Evolutionary conservation across 495 filamentous ascomycete genomes (phyloP).

Genomic region (Penicillium longicatenatum): DNA sequence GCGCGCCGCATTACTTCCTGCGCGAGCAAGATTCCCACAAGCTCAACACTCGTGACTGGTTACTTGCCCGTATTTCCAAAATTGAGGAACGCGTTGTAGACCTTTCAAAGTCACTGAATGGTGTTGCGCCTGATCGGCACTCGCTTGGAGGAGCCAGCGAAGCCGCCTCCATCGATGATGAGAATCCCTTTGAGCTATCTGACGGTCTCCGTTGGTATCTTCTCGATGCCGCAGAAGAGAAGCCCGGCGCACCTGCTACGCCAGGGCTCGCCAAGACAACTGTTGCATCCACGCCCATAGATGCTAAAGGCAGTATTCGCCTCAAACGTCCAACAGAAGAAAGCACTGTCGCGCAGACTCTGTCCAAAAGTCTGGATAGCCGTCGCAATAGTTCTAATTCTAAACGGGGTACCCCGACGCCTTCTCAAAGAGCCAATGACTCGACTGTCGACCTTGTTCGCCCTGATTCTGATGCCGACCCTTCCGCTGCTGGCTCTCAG

Average conservation of each 20-base stretch:
- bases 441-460: constrained; percentile 41
- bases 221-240: constrained; percentile 90
- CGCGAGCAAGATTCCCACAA: constrained; percentile 90
- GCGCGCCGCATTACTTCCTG: constrained; percentile 94
- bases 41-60: constrained; percentile 81
- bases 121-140: constrained; percentile 54
- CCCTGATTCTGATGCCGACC: constrained; percentile 29
- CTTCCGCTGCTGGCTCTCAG: constrained; percentile 21
- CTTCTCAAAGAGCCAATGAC: constrained; percentile 37
- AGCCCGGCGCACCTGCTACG: constrained; percentile 88
- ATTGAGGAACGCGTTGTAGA: constrained; percentile 94
- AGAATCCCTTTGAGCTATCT: constrained; percentile 96
- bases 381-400: constrained; percentile 83
- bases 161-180: constrained; percentile 73
- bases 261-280: constrained; percentile 87
- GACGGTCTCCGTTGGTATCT: constrained; percentile 97
- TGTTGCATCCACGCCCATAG: constrained; percentile 84
- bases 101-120: constrained; percentile 73
- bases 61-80: constrained; percentile 89
- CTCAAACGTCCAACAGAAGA: constrained; percentile 57
- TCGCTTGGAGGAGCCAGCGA: constrained; percentile 58
- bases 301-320: constrained; percentile 73
- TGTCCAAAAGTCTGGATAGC: constrained; percentile 86
- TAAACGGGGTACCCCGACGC: constrained; percentile 59
- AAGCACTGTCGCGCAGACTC: constrained; percentile 68